A percentile compares a stretch with the other conserved stretches of the same genome.
Evolutionary conservation across 768 basidiomycete genomes (phyloP).

Genomic region (Rubroboletus pulcherrimus): DNA sequence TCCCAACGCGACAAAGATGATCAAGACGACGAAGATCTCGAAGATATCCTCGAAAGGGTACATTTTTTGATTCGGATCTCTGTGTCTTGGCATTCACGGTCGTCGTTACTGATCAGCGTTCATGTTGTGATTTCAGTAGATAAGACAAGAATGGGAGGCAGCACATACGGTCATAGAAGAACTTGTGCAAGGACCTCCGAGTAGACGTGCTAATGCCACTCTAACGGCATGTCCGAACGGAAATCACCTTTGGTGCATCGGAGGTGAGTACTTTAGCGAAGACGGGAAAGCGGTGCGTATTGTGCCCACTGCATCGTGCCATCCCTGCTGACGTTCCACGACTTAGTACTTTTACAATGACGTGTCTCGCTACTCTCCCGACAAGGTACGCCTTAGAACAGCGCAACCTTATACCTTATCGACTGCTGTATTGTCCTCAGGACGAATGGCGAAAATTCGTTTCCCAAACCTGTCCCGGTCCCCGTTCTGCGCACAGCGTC

Average conservation of each 20-base stretch:
- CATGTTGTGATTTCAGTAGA: conserved; percentile 44
- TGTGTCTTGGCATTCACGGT: not conserved
- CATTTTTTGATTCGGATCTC: not conserved
- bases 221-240: conserved; percentile 77
- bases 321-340: not conserved
- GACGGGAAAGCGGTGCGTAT: conserved; percentile 70
- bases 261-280: conserved; percentile 85
- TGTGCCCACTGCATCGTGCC: rapidly evolving
- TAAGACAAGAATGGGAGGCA: conserved; percentile 79
- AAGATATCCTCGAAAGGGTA: conserved; percentile 80
- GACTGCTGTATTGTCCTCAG: conserved; percentile 26
- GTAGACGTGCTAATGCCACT: conserved; percentile 78
- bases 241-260: conserved; percentile 79
- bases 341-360: conserved; percentile 82
- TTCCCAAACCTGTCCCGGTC: conserved; percentile 81
- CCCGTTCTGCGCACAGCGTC: conserved; percentile 83
- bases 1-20: conserved; percentile 45
- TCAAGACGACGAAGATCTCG: conserved; percentile 74
- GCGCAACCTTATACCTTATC: not conserved
- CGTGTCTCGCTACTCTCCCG: conserved; percentile 80
- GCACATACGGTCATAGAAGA: conserved; percentile 84
- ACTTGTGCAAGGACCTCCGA: conserved; percentile 76
- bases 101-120: not conserved
- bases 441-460: conserved; percentile 90
- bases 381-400: conserved; percentile 47